These are phyloP conservation scores for Chloroidium sp. DNA, from an alignment of 163 green algal genomes.

Conservation along the genomic window DNA sequence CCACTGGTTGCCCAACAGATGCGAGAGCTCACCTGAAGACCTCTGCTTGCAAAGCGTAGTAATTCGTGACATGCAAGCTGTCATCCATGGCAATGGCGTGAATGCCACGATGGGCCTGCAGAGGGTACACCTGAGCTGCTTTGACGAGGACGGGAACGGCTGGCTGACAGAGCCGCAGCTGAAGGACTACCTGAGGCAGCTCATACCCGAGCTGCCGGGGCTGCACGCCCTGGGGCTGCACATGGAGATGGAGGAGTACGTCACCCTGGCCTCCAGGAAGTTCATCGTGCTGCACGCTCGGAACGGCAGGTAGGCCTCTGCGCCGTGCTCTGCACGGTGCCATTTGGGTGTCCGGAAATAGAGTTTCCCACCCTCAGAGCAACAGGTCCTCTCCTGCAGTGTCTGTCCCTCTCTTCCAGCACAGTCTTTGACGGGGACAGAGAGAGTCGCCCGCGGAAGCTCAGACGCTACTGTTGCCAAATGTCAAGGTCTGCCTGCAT, in stretches of 20 bases:
- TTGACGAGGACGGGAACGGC: constrained; percentile 10
- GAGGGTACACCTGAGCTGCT: constrained; percentile 19
- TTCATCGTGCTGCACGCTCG: constrained; percentile 11
- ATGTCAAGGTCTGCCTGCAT: too few relatives aligned
- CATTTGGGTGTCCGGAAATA: too few relatives aligned
- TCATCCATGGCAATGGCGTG: neutral
- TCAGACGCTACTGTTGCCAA: too few relatives aligned
- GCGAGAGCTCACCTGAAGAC: too few relatives aligned
- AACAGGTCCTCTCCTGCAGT: too few relatives aligned
- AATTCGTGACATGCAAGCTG: too few relatives aligned
- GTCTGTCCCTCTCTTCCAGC: too few relatives aligned
- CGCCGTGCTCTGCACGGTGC: neutral
- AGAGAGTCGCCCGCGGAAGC: too few relatives aligned
- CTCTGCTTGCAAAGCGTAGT: too few relatives aligned
- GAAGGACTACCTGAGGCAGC: constrained; percentile 4
- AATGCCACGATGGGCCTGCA: constrained; percentile 4
- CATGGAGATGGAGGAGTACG: constrained; percentile 5
- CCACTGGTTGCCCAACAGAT: too few relatives aligned
- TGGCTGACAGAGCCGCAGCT: constrained; percentile 12
- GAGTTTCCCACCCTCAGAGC: too few relatives aligned
- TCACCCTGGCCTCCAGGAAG: constrained; percentile 6
- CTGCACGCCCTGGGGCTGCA: neutral
- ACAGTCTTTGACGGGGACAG: too few relatives aligned
- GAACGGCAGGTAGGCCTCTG: constrained; percentile 3
- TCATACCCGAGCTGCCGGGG: constrained; percentile 14